Base-by-base conservation (phyloP, 352 stramenopile genomes). In the Globisporangium mamillatum region DNA sequence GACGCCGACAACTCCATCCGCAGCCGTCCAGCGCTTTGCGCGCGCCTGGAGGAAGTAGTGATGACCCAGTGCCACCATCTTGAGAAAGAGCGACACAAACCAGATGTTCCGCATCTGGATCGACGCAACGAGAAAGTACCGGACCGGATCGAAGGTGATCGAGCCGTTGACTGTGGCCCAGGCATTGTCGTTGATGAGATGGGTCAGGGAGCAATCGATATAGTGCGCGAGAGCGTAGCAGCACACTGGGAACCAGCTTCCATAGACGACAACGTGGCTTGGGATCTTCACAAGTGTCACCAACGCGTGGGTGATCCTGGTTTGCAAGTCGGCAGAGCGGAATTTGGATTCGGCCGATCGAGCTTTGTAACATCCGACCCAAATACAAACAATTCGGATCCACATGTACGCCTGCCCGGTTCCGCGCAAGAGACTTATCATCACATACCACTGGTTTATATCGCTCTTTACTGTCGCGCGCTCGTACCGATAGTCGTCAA, bases 401-500 rank as follows among this genome's bases (percentile, higher is more conserved):
- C 82, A 90, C 8, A 90, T 73, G 48, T 85, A 90, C 0, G 46
- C 0, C 34, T 90, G 82, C 0, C 73, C 72, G 0, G 58, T 10
- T 1, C 70, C 75, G 25, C 80, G 80, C n/a, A 90, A 61, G 3
- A 66, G n/a, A 14, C 60, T 68, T 16, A 75, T 68, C 25, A 77
- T 52, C 0, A 9, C 24, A n/a, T 67, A 74, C 79, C 76, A 86
- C 41, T 81, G 59, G 16, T 72, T 38, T 3, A 75, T 64, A 44
- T 86, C 75, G 36, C 69, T 84, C 38, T 71, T 63, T 4, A 87
- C 53, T 7, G 71, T 69, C 6, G 72, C 68, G 0, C 80, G 75
- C 41, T 89, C 79, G 32, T 89, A 92, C 41, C 84, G 75, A 18
- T 83, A 88, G 60, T 88, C 79, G 52, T 88, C 79, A 12, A 85